Percentiles rank a stretch among this genome's conserved stretches.
phyloP scores from a whole-genome alignment of 257 asterid genomes.

The Solanum chaucha region DNA sequence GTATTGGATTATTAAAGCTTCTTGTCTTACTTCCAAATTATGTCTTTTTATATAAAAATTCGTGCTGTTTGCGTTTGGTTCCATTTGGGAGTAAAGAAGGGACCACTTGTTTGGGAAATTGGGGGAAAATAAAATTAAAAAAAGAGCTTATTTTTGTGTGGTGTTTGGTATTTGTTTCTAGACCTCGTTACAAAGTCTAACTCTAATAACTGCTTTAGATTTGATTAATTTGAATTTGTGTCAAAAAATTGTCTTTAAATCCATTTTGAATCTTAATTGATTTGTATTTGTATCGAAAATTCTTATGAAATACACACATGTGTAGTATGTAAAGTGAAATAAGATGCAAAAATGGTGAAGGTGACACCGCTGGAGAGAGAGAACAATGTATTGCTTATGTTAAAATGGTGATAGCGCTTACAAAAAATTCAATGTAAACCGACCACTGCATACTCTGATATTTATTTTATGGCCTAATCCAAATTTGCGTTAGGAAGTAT shows the following conservation, averaged over 20 bases:
- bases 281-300: not conserved
- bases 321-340: too few species aligned
- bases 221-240: not conserved
- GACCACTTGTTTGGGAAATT: constrained; percentile 1
- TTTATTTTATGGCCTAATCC: not conserved
- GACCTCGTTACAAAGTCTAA: not conserved
- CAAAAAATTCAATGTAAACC: not conserved
- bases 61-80: not conserved
- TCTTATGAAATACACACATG: not conserved
- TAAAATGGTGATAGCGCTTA: not conserved
- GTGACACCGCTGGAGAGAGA: not conserved
- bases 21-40: not conserved
- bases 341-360: too few species aligned
- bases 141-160: not conserved
- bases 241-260: not conserved
- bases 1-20: constrained; percentile 4
- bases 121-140: not conserved
- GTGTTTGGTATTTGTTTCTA: not conserved
- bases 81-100: not conserved
- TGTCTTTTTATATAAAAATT: not conserved
- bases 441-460: not conserved
- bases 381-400: not conserved
- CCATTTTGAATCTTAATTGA: not conserved
- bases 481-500: not conserved
- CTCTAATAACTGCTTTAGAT: not conserved